A percentile compares a stretch with the other conserved stretches of the same genome.
Evolutionary conservation across 805 yeast genomes (phyloP).

Genomic region (Wickerhamiella siamensis): DNA sequence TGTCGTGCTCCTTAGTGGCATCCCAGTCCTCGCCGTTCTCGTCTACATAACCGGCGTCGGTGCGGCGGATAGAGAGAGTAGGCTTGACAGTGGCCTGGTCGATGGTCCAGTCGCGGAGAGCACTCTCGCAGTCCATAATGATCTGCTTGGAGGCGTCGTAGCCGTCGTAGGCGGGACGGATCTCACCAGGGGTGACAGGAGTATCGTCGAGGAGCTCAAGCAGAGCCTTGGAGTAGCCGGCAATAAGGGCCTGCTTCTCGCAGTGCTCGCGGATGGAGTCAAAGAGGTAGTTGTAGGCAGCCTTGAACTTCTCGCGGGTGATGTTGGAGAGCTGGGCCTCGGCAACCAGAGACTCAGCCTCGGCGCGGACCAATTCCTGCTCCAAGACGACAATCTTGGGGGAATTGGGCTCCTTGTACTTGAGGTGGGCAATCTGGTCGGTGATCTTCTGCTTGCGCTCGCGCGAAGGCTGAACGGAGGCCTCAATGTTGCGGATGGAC

Average conservation of each 20-base stretch:
- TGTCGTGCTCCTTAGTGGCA: slow-evolving; percentile 25
- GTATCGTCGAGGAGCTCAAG: slow-evolving; percentile 91
- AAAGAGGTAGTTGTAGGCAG: slow-evolving; percentile 92
- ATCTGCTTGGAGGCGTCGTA: slow-evolving; percentile 97
- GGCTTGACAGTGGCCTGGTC: slow-evolving; percentile 94
- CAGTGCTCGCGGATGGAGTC: slow-evolving; percentile 90
- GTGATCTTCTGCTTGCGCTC: slow-evolving; percentile 96
- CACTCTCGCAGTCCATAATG: slow-evolving; percentile 91
- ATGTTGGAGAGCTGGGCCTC: slow-evolving; percentile 97
- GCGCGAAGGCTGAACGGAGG: slow-evolving; percentile 94
- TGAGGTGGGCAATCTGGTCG: slow-evolving; percentile 92
- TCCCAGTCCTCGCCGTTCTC: slow-evolving; percentile 28
- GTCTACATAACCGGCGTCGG: slow-evolving; percentile 30
- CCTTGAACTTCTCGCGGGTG: slow-evolving; percentile 95
- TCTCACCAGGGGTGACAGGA: slow-evolving; percentile 98
- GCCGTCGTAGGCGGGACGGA: slow-evolving; percentile 96
- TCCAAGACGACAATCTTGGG: slow-evolving; percentile 91
- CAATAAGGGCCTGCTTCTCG: slow-evolving; percentile 92
- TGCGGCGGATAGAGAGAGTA: slow-evolving; percentile 69
- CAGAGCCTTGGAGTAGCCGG: slow-evolving; percentile 96
- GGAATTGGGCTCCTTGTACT: slow-evolving; percentile 96
- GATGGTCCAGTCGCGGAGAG: slow-evolving; percentile 91
- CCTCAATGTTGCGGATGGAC: slow-evolving; percentile 90
- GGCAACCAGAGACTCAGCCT: slow-evolving; percentile 96
- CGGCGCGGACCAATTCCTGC: slow-evolving; percentile 97